Evolutionary conservation across 148 eudicot species (phyloP), one percentile per base, ranked within the genome.

Genomic region (Hydrangea macrophylla): DNA sequence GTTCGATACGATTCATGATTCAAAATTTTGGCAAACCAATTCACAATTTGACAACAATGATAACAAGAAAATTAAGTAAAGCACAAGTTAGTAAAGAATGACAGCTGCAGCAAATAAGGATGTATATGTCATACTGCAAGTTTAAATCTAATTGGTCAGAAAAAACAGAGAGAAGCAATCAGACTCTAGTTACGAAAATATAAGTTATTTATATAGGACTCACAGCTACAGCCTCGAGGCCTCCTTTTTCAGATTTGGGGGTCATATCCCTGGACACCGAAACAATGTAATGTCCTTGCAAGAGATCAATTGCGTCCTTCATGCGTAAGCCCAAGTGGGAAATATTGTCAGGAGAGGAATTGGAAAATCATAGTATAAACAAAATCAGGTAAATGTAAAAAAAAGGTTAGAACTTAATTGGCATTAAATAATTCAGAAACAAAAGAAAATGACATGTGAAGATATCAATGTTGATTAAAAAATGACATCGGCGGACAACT

Each of bases 241-340:
- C 89, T 61, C 85, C 82, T 66, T 85, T 86, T 65, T 78, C 67
- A 42, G 88, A 77, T 63, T 83, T 79, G 32, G 92, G 78, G 60
- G 82, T 69, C 78, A 82, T 62, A 67, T 87, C 89, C 44, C 92
- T 81, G 73, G 88, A 75, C 25, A 86, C 88, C 57, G 96, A 86
- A 67, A 87, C 89, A 76, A 88, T 93, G 68, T 80, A 93, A 68
- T 94, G 86, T 55, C 98, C 98, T 78, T 94, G 98, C 33, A 90
- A 70, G 56, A 94, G 82, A 80, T 94, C 98, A 73, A 86, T 90
- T 42, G 98, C 92, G 74, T 94, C 98, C 98, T 93, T 75, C 75
- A 86, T 31, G 55, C 58, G 51, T 25, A 45, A 54, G 64, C 6
- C 62, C 64, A 24, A 27, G 44, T 20, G 35, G 7, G 25, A 13